Conservation (phyloP, 176 grass and related monocot genomes). For the Eremochloa ophiuroides region DNA sequence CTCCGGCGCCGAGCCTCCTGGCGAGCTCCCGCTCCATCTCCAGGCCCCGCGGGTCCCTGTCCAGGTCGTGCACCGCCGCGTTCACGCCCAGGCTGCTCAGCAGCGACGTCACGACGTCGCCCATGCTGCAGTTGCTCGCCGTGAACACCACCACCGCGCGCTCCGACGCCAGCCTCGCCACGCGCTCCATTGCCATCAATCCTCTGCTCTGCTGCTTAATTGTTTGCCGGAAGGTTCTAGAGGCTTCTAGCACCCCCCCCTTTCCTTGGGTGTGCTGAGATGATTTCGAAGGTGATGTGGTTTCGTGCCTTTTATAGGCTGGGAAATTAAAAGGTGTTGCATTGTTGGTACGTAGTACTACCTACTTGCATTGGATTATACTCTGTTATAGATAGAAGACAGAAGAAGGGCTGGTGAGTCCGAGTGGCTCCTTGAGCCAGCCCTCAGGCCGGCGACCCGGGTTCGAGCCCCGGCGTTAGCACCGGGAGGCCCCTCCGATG, state of each 20-base stretch:
- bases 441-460: too few relatives aligned
- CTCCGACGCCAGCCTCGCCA: slow-evolving; percentile 56
- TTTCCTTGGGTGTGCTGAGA: background rate
- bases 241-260: background rate
- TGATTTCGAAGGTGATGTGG: background rate
- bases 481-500: too few relatives aligned
- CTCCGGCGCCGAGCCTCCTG: slow-evolving; percentile 24
- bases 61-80: slow-evolving; percentile 52
- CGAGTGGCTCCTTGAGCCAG: too few relatives aligned
- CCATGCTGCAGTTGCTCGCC: slow-evolving; percentile 57
- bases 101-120: slow-evolving; percentile 53
- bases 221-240: background rate
- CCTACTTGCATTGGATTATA: background rate
- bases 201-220: background rate
- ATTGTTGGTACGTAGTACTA: background rate
- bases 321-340: background rate
- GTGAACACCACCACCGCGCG: slow-evolving; percentile 66
- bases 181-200: slow-evolving; percentile 47
- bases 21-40: slow-evolving; percentile 61
- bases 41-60: slow-evolving; percentile 43
- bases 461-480: too few relatives aligned
- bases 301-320: slow-evolving; percentile 14
- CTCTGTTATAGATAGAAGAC: background rate
- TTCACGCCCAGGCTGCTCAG: slow-evolving; percentile 46
- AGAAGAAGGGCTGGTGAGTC: too few relatives aligned